These are phyloP conservation scores for Capsicum pubescens DNA, from an alignment of 257 asterid species.

Conservation along the genomic window DNA sequence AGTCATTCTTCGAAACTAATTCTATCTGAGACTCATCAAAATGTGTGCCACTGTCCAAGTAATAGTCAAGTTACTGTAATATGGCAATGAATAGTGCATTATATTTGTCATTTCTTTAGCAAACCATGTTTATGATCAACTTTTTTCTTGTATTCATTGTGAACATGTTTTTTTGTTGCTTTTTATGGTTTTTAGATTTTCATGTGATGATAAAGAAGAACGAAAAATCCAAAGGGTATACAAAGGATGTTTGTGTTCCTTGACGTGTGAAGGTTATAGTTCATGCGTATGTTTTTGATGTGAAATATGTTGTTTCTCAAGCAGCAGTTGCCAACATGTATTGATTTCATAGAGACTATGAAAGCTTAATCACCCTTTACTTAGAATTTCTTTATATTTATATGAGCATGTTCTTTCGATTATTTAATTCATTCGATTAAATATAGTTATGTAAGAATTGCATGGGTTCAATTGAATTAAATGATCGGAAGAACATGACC, in stretches of 20 bases:
- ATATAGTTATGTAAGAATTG: no score
- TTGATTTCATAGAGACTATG: constrained; percentile 53
- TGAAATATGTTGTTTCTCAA: no score
- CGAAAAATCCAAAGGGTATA: no score
- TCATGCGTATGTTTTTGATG: constrained; percentile 58
- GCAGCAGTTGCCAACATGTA: constrained; percentile 60
- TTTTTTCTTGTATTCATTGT: not conserved
- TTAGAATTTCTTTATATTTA: not conserved
- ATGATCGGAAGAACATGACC: not conserved
- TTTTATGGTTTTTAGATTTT: constrained; percentile 36
- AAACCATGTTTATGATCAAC: no score
- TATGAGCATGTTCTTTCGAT: not conserved
- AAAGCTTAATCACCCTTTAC: constrained; percentile 34
- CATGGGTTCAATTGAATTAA: no score
- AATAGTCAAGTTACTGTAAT: no score
- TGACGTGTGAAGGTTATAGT: constrained; percentile 58
- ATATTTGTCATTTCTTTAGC: no score
- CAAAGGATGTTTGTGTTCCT: constrained; percentile 51
- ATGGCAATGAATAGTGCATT: no score
- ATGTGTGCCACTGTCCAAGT: no score
- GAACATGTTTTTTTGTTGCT: not conserved
- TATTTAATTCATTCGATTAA: no score
- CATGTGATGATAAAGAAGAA: constrained; percentile 57
- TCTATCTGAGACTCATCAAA: no score
- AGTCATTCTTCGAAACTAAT: no score